Conservation (phyloP, 805 yeast genomes). For the Cyberlindnera nakhonratchasimensis region DNA sequence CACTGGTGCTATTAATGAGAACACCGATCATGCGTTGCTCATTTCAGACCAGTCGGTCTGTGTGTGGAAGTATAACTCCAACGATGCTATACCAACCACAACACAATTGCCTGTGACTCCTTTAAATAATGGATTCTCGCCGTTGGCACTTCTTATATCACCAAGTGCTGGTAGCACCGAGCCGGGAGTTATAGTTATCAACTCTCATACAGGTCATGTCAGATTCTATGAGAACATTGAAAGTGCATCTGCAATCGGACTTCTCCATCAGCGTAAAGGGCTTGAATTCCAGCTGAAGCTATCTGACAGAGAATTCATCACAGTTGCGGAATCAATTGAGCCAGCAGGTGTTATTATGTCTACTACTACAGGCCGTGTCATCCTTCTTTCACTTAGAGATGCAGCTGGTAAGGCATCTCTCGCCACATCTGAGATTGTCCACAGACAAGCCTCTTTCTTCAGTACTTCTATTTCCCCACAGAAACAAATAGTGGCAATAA, state of each 20-base stretch:
- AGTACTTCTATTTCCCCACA: constrained; percentile 27
- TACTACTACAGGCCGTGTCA: constrained; percentile 65
- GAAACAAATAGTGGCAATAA: constrained; percentile 53
- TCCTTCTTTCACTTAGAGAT: constrained; percentile 63
- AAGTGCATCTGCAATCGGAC: constrained; percentile 62
- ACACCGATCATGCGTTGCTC: constrained; percentile 29
- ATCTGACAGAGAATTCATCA: constrained; percentile 51
- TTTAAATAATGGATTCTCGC: constrained; percentile 32
- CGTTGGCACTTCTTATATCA: constrained; percentile 54
- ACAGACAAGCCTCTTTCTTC: constrained; percentile 34
- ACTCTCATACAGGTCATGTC: constrained; percentile 54
- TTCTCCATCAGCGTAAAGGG: constrained; percentile 41
- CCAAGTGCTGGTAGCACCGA: constrained; percentile 50
- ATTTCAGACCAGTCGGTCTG: constrained; percentile 43
- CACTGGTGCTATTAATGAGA: constrained; percentile 31
- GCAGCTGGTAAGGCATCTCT: constrained; percentile 57
- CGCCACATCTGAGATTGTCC: constrained; percentile 23
- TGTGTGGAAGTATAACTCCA: constrained; percentile 67
- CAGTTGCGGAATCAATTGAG: constrained; percentile 55
- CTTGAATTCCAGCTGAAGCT: constrained; percentile 39
- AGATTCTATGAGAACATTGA: constrained; percentile 73
- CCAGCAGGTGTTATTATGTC: constrained; percentile 73
- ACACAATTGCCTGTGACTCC: constrained; percentile 42
- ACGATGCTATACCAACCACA: constrained; percentile 56
- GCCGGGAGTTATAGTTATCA: constrained; percentile 72